These are phyloP conservation scores for Helichrysum umbraculigerum DNA, from an alignment of 129 eudicot species.

Conservation along the genomic window DNA sequence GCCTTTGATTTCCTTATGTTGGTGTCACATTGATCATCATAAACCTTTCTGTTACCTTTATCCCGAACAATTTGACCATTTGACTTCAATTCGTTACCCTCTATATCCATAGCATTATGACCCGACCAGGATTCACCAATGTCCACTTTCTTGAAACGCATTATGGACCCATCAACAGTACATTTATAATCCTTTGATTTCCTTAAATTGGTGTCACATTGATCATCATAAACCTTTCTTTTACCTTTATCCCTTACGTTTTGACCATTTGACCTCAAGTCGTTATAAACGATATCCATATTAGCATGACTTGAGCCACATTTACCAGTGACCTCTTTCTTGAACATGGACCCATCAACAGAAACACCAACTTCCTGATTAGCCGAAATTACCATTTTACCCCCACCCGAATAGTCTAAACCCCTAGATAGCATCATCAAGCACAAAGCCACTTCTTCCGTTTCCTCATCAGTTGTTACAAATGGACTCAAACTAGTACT, in stretches of 20 bases:
- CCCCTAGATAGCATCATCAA: slow-evolving; percentile 60
- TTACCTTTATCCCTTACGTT: slow-evolving; percentile 19
- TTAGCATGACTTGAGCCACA: slow-evolving; percentile 5
- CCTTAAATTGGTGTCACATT: not conserved
- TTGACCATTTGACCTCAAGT: slow-evolving; percentile 13
- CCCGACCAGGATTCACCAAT: not conserved
- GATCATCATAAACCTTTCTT: slow-evolving; percentile 41
- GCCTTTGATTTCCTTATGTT: not conserved
- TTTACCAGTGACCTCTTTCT: not conserved
- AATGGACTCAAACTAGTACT: slow-evolving; percentile 1
- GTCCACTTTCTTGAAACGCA: slow-evolving; percentile 30
- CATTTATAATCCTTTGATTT: slow-evolving; percentile 42
- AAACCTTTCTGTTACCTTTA: slow-evolving; percentile 62
- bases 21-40: slow-evolving; percentile 25
- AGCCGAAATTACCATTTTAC: slow-evolving; percentile 11
- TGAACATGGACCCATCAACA: not conserved
- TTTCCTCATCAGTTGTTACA: slow-evolving; percentile 43
- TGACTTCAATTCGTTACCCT: not conserved
- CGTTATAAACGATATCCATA: slow-evolving; percentile 12
- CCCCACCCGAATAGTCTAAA: slow-evolving; percentile 20
- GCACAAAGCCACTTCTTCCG: slow-evolving; percentile 49
- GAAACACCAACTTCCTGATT: slow-evolving; percentile 4
- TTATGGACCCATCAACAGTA: slow-evolving; percentile 43
- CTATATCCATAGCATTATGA: not conserved
- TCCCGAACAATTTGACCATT: not conserved